Evolutionary conservation across 495 filamentous ascomycete genomes (phyloP).

Genomic region (Staphylotrichum tortipilum): DNA sequence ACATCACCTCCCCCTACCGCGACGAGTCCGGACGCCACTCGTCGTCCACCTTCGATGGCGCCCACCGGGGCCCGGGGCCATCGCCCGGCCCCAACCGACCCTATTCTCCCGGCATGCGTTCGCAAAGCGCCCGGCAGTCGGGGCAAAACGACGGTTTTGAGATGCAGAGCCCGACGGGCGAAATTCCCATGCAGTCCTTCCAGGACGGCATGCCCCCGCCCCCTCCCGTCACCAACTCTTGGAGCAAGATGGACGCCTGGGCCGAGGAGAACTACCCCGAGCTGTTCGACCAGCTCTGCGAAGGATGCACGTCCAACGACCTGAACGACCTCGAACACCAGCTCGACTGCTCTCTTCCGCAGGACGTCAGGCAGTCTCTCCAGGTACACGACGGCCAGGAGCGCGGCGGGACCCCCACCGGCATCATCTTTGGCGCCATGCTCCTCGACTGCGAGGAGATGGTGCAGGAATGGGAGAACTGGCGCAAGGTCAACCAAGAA

Average conservation of each 20-base stretch:
- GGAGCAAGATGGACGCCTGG: conserved; percentile 91
- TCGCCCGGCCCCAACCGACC: conserved; percentile 54
- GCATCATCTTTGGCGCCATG: conserved; percentile 90
- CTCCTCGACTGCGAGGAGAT: conserved; percentile 97
- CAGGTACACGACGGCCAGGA: conserved; percentile 93
- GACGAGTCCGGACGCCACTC: conserved; percentile 55
- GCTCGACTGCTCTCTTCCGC: conserved; percentile 85
- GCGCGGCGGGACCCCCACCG: conserved; percentile 81
- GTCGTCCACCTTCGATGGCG: conserved; percentile 38
- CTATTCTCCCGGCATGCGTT: conserved; percentile 88
- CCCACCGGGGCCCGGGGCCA: conserved; percentile 38
- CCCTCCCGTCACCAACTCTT: conserved; percentile 79
- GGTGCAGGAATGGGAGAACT: conserved; percentile 94
- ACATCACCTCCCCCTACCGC: conserved; percentile 63
- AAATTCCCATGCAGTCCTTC: conserved; percentile 97
- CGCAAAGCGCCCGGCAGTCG: conserved; percentile 52
- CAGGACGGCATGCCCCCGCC: conserved; percentile 82
- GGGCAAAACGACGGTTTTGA: conserved; percentile 55
- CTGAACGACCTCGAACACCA: conserved; percentile 95
- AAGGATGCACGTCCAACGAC: conserved; percentile 86
- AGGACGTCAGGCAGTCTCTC: conserved; percentile 89
- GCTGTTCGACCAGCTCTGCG: conserved; percentile 84
- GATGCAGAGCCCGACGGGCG: conserved; percentile 55
- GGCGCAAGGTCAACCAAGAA: conserved; percentile 85
- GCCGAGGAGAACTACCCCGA: conserved; percentile 91